Evolutionary conservation across 495 filamentous ascomycete genomes (phyloP), one percentile per base, ranked within the genome.

Genomic region (Wilcoxina mikolae): DNA sequence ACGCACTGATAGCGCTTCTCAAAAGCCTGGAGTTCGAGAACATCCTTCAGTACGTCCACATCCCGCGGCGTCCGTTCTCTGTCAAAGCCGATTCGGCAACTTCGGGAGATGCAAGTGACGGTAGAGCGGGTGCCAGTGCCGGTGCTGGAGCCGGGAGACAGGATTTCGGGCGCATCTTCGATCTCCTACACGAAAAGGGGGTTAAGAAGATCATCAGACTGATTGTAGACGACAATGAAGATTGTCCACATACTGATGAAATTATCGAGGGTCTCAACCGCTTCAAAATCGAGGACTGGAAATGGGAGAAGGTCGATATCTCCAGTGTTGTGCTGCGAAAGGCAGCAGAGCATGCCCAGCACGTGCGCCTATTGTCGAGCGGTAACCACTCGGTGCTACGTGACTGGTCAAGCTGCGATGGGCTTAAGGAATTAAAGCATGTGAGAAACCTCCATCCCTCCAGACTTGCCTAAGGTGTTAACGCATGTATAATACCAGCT

Each of bases 211-310:
- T 71, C 33, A 46, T 70, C 31, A 63, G 56, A 35, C 58, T 69
- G 11, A 65, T 65, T 24, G 69, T 72, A 2, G 60, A 66, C 10
- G 68, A 72, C 48, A 38, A 44, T 12, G 12, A 53, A 2, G 39
- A 54, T 2, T 58, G 54, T 0, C 43, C 65, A 12, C 66, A 71
- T 26, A 68, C 65, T 28, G 69, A 73, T 31, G 65, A 69, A 27
- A 55, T 57, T 0, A 71, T 72, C 38, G 55, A 53, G 31, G 7
- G 12, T 10, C 49, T 57, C 2, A 53, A 54, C 11, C 0, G 1
- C 29, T 57, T 57, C 27, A 24, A 23, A 5, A 26, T 57, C 2
- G 29, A 57, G 9, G 29, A 53, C 3, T 55, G 22, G 28, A 31
- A 58, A 20, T 55, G 51, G 43, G 29, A 23, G 27, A n/a, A 49